phyloP scores from a whole-genome alignment of 768 basidiomycete species.

The Glaciozyma antarctica region DNA sequence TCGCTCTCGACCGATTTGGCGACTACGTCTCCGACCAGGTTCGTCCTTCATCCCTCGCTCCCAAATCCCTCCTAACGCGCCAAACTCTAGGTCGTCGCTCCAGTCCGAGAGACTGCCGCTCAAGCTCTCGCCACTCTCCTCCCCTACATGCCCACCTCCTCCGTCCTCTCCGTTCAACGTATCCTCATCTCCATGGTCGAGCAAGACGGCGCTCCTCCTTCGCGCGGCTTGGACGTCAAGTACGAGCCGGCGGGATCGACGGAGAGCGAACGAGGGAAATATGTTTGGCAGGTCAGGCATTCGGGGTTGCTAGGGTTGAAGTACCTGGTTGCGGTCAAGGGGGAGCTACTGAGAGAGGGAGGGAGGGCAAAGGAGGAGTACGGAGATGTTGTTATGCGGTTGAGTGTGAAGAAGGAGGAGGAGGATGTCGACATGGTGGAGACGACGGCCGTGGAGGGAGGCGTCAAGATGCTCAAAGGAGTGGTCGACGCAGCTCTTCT shows the following conservation, averaged over 20 bases:
- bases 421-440: background rate
- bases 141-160: slow-evolving; percentile 73
- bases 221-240: slow-evolving; percentile 8
- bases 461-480: slow-evolving; percentile 53
- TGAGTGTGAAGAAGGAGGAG: background rate
- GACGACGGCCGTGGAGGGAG: slow-evolving; percentile 20
- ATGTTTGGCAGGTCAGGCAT: slow-evolving; percentile 95
- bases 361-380: slow-evolving; percentile 31
- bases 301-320: slow-evolving; percentile 95
- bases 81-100: slow-evolving; percentile 63
- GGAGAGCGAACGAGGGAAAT: slow-evolving; percentile 39
- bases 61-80: background rate
- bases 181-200: slow-evolving; percentile 87
- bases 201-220: slow-evolving; percentile 55
- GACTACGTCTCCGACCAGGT: slow-evolving; percentile 93
- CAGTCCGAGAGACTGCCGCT: slow-evolving; percentile 89
- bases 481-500: slow-evolving; percentile 85
- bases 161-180: slow-evolving; percentile 67
- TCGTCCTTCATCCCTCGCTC: slow-evolving; percentile 12
- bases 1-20: slow-evolving; percentile 93
- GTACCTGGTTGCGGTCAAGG: slow-evolving; percentile 91
- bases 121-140: slow-evolving; percentile 86
- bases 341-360: slow-evolving; percentile 58
- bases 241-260: background rate
- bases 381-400: slow-evolving; percentile 40